Evolutionary conservation across 306 rosid genomes (phyloP).

Genomic region (Prunus salicina): DNA sequence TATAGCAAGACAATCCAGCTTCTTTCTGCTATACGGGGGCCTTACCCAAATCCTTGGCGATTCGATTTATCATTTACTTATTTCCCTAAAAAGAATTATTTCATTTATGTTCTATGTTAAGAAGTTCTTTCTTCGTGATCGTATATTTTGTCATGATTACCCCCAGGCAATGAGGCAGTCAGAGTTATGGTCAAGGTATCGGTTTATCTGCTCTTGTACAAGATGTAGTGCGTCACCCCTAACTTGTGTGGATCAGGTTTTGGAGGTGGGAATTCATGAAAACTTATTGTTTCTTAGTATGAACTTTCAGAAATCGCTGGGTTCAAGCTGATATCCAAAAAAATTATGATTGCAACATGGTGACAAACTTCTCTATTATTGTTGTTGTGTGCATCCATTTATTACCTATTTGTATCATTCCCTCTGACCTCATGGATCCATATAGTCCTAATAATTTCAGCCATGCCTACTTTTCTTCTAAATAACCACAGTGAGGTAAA

Average conservation of each 20-base stretch:
- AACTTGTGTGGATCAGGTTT: constrained; percentile 51
- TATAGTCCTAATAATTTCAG: background rate
- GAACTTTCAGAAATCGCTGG: background rate
- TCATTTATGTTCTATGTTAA: background rate
- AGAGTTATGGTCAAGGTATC: constrained; percentile 74
- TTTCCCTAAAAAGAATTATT: background rate
- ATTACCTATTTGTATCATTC: background rate
- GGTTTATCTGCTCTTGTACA: constrained; percentile 56
- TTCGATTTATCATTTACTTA: background rate
- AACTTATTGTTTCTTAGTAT: background rate
- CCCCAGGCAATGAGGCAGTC: constrained; percentile 58
- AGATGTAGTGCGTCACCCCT: constrained; percentile 48
- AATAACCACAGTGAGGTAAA: background rate
- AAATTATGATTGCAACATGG: background rate
- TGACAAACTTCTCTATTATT: background rate
- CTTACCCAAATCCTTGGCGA: background rate
- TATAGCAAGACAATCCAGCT: background rate
- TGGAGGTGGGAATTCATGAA: constrained; percentile 55
- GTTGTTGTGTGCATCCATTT: background rate
- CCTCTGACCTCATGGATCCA: background rate
- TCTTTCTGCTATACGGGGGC: background rate
- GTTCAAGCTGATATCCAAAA: too few relatives aligned
- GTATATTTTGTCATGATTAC: background rate
- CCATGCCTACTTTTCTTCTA: background rate
- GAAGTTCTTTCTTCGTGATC: background rate